Percentiles rank a stretch among this genome's conserved stretches.
Conservation (phyloP, 352 stramenopile species). For the Globisporangium mamillatum region DNA sequence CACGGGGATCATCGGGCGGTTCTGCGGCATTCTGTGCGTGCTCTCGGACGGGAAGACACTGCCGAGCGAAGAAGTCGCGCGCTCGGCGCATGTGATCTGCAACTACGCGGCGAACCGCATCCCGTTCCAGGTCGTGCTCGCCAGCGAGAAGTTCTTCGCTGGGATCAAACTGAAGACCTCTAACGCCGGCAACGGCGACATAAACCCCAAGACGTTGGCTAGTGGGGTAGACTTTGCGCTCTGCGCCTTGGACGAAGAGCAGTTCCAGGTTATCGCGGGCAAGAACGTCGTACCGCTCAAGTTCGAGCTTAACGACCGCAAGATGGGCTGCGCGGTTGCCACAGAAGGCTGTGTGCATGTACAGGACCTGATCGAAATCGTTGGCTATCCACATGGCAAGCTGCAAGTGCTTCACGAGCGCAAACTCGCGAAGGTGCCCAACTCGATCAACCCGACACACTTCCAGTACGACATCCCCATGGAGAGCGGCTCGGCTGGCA, state of each 20-base stretch:
- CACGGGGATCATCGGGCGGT: constrained; percentile 46
- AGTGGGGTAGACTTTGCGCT: constrained; percentile 36
- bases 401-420: constrained; percentile 45
- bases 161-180: constrained; percentile 22
- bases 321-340: constrained; percentile 40
- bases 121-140: constrained; percentile 46
- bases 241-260: constrained; percentile 50
- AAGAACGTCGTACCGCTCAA: constrained; percentile 39
- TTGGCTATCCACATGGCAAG: constrained; percentile 59
- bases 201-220: constrained; percentile 9
- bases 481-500: constrained; percentile 38
- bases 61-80: constrained; percentile 32
- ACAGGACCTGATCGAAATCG: constrained; percentile 39
- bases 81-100: constrained; percentile 40
- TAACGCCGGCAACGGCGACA: background rate
- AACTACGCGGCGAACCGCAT: constrained; percentile 46
- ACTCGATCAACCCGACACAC: constrained; percentile 50
- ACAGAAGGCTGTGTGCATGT: constrained; percentile 20
- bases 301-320: constrained; percentile 58
- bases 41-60: constrained; percentile 51
- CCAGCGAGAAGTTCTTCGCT: constrained; percentile 49
- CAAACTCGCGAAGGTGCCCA: constrained; percentile 32
- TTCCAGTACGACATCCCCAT: constrained; percentile 43
- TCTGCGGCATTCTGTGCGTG: constrained; percentile 48
- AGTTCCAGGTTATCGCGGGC: constrained; percentile 45